phyloP scores from a whole-genome alignment of 345 rosid species.

The Stellera chamaejasme region DNA sequence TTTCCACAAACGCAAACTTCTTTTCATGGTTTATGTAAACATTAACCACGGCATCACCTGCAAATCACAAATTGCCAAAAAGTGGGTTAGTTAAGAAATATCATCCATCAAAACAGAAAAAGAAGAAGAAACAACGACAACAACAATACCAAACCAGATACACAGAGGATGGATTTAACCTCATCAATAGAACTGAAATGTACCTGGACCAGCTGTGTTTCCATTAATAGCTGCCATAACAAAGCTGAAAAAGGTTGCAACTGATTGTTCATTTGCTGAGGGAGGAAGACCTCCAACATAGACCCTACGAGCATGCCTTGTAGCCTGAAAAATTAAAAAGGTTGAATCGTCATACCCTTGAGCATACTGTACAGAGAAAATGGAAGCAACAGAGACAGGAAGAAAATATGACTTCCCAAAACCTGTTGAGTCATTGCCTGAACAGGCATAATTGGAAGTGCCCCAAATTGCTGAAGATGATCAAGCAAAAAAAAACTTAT shows the following conservation, averaged over 20 bases:
- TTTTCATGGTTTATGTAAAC: conserved; percentile 92
- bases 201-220: conserved; percentile 90
- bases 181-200: not conserved
- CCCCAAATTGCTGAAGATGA: conserved; percentile 52
- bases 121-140: not conserved
- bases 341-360: not conserved
- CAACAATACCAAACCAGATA: not conserved
- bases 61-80: conserved; percentile 2
- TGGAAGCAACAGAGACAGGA: conserved; percentile 10
- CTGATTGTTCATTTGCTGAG: conserved; percentile 92
- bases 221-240: conserved; percentile 97
- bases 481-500: conserved; percentile 13
- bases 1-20: conserved; percentile 96
- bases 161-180: not conserved
- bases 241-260: conserved; percentile 81
- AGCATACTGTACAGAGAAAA: not conserved
- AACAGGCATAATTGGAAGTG: conserved; percentile 79
- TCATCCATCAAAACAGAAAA: too few relatives aligned
- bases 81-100: not conserved
- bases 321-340: conserved; percentile 42
- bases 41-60: conserved; percentile 95
- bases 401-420: conserved; percentile 7
- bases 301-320: conserved; percentile 95
- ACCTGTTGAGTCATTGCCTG: conserved; percentile 99
- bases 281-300: conserved; percentile 96